These are phyloP conservation scores for Vickermania spadyakhi DNA, from an alignment of 208 protist genomes.

Conservation along the genomic window DNA sequence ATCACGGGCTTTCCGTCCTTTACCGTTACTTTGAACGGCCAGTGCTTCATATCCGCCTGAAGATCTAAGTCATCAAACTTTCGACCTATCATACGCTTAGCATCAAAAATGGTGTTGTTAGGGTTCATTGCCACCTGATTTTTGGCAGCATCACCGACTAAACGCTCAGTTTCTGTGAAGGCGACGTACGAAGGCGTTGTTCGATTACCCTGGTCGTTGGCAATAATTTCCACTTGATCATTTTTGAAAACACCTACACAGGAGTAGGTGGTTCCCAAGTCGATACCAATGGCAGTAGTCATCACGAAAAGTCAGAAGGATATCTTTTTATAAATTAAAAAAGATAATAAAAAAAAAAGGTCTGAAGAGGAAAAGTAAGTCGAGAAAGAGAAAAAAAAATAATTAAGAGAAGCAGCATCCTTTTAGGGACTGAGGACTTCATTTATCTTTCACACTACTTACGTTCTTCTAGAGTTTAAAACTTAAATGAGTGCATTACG, in stretches of 20 bases:
- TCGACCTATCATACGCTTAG: slow-evolving; percentile 90
- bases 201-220: slow-evolving; percentile 89
- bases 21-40: slow-evolving; percentile 82
- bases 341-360: too few species aligned
- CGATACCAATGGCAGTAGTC: slow-evolving; percentile 84
- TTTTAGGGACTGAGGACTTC: too few species aligned
- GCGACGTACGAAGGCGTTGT: slow-evolving; percentile 95
- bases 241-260: slow-evolving; percentile 97
- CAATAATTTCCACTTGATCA: slow-evolving; percentile 89
- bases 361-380: too few species aligned
- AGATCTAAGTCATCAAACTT: slow-evolving; percentile 89
- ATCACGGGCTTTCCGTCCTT: slow-evolving; percentile 85
- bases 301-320: slow-evolving; percentile 1
- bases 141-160: slow-evolving; percentile 87
- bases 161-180: slow-evolving; percentile 91
- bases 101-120: slow-evolving; percentile 86
- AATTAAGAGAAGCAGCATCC: too few species aligned
- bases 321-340: not conserved
- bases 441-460: too few species aligned
- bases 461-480: too few species aligned
- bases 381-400: too few species aligned
- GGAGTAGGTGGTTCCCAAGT: slow-evolving; percentile 96
- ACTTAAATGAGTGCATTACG: too few species aligned
- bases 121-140: slow-evolving; percentile 90
- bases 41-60: slow-evolving; percentile 94